Conservation (phyloP, 164 flowering plant species). For the Umbilicus rupestris region DNA sequence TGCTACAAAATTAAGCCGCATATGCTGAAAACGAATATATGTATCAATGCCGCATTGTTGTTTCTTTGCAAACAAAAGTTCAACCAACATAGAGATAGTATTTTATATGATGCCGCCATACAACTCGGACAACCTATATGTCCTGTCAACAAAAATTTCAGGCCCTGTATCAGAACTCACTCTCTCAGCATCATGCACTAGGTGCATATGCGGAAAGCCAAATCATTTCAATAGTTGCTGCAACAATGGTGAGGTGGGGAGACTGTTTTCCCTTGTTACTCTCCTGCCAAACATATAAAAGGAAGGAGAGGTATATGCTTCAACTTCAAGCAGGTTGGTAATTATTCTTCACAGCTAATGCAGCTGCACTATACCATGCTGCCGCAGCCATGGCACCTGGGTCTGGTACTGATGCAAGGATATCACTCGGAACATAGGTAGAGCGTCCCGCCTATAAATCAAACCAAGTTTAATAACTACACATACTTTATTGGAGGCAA, state of each 20-base stretch:
- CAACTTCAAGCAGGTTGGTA: slow-evolving; percentile 17
- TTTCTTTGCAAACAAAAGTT: background rate
- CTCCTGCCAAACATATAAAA: slow-evolving; percentile 8
- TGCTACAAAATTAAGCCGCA: too few species aligned
- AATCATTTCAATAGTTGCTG: slow-evolving; percentile 5
- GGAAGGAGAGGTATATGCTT: slow-evolving; percentile 6
- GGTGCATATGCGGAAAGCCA: slow-evolving; percentile 57
- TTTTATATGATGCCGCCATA: background rate
- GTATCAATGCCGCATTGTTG: too few species aligned
- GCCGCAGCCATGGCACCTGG: slow-evolving; percentile 99
- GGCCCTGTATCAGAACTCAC: slow-evolving; percentile 12
- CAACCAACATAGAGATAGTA: background rate
- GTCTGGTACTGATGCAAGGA: slow-evolving; percentile 73
- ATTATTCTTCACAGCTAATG: slow-evolving; percentile 53
- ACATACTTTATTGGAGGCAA: background rate
- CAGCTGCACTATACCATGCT: slow-evolving; percentile 87
- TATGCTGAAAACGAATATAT: too few species aligned
- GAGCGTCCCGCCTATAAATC: slow-evolving; percentile 83
- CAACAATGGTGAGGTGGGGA: slow-evolving; percentile 7
- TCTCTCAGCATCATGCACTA: slow-evolving; percentile 39
- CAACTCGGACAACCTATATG: slow-evolving; percentile 7
- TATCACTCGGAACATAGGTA: slow-evolving; percentile 54
- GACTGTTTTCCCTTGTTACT: slow-evolving; percentile 13
- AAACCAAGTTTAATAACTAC: background rate
- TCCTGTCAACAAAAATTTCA: slow-evolving; percentile 2